Conservation (phyloP, 805 yeast genomes). For the Kodamaea jinghongensis region DNA sequence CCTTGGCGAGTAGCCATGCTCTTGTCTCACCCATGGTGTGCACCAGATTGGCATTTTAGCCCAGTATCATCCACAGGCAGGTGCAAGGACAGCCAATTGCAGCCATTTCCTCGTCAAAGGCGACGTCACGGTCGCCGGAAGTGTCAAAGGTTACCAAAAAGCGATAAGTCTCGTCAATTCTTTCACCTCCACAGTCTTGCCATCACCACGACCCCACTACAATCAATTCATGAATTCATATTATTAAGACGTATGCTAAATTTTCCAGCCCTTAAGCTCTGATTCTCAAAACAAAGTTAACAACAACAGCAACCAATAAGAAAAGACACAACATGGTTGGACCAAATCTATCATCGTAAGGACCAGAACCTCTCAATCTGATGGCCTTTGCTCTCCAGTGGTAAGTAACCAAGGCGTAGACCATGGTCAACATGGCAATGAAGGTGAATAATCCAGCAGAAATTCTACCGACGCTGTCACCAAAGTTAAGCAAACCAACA, state of each 20-base stretch:
- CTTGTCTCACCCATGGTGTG: too few species aligned
- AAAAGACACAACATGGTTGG: conserved; percentile 97
- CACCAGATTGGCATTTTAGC: too few species aligned
- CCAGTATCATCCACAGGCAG: too few species aligned
- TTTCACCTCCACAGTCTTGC: too few species aligned
- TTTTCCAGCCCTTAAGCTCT: conserved; percentile 39
- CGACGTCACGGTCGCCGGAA: too few species aligned
- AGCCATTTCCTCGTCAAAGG: too few species aligned
- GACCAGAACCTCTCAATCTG: conserved; percentile 96
- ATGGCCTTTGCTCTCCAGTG: conserved; percentile 99
- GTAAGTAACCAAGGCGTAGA: conserved; percentile 89
- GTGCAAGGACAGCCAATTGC: too few species aligned
- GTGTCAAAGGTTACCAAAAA: too few species aligned
- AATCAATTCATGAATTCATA: not conserved
- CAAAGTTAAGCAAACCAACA: conserved; percentile 92
- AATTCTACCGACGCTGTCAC: conserved; percentile 89
- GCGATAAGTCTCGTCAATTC: too few species aligned
- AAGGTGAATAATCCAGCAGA: conserved; percentile 93
- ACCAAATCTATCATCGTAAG: conserved; percentile 98
- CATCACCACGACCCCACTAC: too few species aligned
- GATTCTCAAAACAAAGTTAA: conserved; percentile 85
- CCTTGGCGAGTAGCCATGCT: too few species aligned
- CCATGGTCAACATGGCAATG: conserved; percentile 97
- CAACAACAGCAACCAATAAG: conserved; percentile 86
- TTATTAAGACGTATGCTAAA: conserved; percentile 2